Evolutionary conservation across 805 yeast genomes (phyloP).

Genomic region (Lipomyces japonicus): DNA sequence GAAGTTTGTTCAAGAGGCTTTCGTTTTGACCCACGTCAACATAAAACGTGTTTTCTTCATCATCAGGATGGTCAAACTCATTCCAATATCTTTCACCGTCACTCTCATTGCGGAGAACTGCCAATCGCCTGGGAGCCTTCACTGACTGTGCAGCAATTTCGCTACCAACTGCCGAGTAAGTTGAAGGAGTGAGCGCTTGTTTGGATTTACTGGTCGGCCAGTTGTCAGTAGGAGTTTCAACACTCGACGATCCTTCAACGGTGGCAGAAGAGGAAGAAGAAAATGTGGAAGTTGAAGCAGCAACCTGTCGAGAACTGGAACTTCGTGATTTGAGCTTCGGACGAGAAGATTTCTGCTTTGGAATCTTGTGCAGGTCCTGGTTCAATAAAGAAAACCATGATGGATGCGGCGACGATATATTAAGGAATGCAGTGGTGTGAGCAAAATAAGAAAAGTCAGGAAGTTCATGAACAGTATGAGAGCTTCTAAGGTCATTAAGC

Average conservation of each 20-base stretch:
- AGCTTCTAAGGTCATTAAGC: constrained; percentile 42
- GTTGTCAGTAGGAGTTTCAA: constrained; percentile 24
- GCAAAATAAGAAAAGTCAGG: constrained; percentile 42
- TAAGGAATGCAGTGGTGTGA: constrained; percentile 37
- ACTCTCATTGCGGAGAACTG: constrained; percentile 7
- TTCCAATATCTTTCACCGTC: constrained; percentile 54
- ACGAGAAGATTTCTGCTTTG: constrained; percentile 29
- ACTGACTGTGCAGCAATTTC: neutral
- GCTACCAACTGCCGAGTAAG: neutral
- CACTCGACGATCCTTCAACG: constrained; percentile 13
- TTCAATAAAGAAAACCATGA: constrained; percentile 42
- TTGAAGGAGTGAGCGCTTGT: neutral
- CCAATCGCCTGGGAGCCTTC: constrained; percentile 4
- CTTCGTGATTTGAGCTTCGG: constrained; percentile 7
- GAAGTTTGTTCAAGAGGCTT: constrained; percentile 34
- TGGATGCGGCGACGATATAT: constrained; percentile 38
- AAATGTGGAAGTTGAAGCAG: constrained; percentile 9
- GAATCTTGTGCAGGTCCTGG: constrained; percentile 48
- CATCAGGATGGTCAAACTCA: constrained; percentile 63
- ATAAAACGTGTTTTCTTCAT: constrained; percentile 36
- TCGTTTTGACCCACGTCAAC: constrained; percentile 35
- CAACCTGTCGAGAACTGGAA: neutral
- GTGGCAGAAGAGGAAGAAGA: constrained; percentile 19
- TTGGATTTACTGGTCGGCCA: neutral
- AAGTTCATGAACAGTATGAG: constrained; percentile 50